phyloP scores from a whole-genome alignment of 306 rosid species.

The Prunus campanulata region DNA sequence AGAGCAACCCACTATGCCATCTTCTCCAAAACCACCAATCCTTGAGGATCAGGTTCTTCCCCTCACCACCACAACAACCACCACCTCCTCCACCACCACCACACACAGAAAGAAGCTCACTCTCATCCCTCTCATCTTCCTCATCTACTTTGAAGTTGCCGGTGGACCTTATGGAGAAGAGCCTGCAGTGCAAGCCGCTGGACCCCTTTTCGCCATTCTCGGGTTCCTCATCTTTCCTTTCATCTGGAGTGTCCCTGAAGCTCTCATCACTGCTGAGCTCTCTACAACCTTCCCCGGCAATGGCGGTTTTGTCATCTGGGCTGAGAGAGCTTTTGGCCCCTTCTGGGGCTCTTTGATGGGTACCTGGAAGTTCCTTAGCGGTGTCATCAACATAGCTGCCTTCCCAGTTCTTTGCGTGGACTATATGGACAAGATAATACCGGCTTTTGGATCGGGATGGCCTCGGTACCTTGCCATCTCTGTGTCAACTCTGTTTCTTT shows the following conservation, averaged over 20 bases:
- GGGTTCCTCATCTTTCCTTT: conserved; percentile 42
- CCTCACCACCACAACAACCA: not conserved
- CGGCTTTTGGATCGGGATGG: conserved; percentile 28
- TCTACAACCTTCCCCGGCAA: conserved; percentile 41
- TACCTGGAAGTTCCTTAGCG: conserved; percentile 37
- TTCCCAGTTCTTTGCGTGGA: conserved; percentile 35
- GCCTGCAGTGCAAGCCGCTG: conserved; percentile 35
- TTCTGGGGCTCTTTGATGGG: conserved; percentile 47
- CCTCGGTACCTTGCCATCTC: conserved; percentile 25
- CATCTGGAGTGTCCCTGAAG: conserved; percentile 40
- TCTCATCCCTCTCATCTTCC: conserved; percentile 38
- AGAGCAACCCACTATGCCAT: not conserved
- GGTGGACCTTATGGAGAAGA: conserved; percentile 42
- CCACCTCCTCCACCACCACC: not conserved
- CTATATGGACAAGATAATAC: conserved; percentile 28
- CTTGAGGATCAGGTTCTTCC: conserved; percentile 4
- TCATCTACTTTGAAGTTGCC: conserved; percentile 45
- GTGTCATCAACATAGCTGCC: conserved; percentile 40
- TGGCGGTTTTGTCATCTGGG: conserved; percentile 49
- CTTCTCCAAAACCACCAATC: conserved; percentile 2
- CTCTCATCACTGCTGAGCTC: conserved; percentile 42
- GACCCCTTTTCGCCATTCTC: conserved; percentile 38
- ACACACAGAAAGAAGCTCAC: conserved; percentile 22
- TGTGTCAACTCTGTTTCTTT: conserved; percentile 10
- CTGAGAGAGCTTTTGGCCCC: conserved; percentile 38